Evolutionary conservation across 2,329 filamentous ascomycete species (phyloP), one percentile per base, ranked within the genome.

Genomic region (Aureobasidium sp.): DNA sequence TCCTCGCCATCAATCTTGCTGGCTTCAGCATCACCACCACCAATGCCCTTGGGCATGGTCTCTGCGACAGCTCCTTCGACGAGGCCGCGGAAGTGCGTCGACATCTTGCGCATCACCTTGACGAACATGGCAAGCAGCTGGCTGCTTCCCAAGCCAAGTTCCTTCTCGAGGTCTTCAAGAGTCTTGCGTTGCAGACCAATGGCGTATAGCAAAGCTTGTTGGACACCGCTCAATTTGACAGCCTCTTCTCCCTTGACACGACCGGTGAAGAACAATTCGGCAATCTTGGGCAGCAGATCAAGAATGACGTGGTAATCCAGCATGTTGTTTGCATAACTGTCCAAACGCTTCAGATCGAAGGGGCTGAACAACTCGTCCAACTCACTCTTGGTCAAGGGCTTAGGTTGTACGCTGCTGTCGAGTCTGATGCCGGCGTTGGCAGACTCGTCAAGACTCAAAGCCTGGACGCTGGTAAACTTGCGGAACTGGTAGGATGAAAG

Each of bases 231-330:
- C 59, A 99, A 80, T 61, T 83, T 86, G 67, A 96, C 81, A 54
- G 80, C 79, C 36, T 63, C 62, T 30, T 71, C 71, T 36, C 68
- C 67, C 57, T 67, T 67, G 21, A 97, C 79, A 10, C 86, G 85
- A 52, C 90, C 89, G 0, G 85, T 86, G 75, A 99, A 99, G 79
- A 93, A 97, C 30, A 96, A 83, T 29, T 81, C 81, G 1, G 94
- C 88, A 65, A 99, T 86, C 1, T 81, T 83, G 0, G 94, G 94
- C 61, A 99, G 81, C 70, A 99, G 84, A 72, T 99, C 95, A 32
- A 97, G 83, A 61, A 99, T 94, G 67, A 97, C 92, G 71, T 97
- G 95, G 78, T 97, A 96, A 75, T 99, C 95, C 45, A 99, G 85
- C 82, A 97, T 89, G 76, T 96, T 96, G 76, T 95, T 96, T 16